Evolutionary conservation across 768 basidiomycete species (phyloP).

Genomic region (Favolaschia claudopus): DNA sequence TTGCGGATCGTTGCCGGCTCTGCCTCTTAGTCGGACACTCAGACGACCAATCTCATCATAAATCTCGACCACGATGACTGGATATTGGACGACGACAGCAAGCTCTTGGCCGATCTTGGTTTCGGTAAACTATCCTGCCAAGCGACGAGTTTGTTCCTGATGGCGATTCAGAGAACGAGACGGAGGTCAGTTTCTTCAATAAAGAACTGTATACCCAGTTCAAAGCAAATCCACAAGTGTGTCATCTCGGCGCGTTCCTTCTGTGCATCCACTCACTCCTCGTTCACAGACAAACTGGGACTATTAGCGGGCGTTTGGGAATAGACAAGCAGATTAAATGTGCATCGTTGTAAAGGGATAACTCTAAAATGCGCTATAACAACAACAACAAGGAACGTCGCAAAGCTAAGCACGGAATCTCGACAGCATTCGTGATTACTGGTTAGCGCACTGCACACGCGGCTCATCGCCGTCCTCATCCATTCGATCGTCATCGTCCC

Average conservation of each 20-base stretch:
- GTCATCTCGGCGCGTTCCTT: conserved; percentile 11
- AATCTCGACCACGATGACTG: conserved; percentile 96
- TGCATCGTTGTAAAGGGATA: conserved; percentile 44
- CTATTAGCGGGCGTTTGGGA: conserved; percentile 48
- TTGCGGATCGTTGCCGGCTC: background rate
- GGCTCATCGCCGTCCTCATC: conserved; percentile 92
- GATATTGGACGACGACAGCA: conserved; percentile 77
- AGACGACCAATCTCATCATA: conserved; percentile 98
- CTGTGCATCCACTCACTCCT: background rate
- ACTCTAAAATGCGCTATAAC: conserved; percentile 36
- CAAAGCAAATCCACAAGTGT: conserved; percentile 85
- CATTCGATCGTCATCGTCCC: conserved; percentile 88
- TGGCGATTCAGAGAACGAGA: conserved; percentile 82
- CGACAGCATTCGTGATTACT: conserved; percentile 51
- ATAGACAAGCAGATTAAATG: conserved; percentile 37
- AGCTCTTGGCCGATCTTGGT: conserved; percentile 71
- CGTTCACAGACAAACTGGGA: conserved; percentile 54
- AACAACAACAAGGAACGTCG: background rate
- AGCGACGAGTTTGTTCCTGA: background rate
- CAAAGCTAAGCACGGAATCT: conserved; percentile 9
- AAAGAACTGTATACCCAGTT: conserved; percentile 78
- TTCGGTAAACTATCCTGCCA: conserved; percentile 59
- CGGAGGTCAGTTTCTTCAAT: conserved; percentile 93
- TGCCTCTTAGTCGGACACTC: conserved; percentile 4
- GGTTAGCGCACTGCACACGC: conserved; percentile 95